Base-by-base conservation (phyloP, 768 basidiomycete species). In the Auriculariales sp. region DNA sequence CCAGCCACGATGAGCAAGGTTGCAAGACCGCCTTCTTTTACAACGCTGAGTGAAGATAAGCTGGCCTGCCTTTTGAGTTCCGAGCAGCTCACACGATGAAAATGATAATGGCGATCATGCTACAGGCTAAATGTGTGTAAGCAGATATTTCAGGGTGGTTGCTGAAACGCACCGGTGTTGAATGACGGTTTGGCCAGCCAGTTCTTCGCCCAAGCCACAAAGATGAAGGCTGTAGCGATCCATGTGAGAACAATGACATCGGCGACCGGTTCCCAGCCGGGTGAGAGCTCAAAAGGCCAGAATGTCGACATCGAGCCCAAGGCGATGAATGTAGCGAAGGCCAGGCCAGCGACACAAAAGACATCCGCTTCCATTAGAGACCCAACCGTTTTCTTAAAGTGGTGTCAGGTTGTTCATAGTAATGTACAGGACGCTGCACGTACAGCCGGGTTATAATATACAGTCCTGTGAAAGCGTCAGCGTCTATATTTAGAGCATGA, bases 311-410 rank as follows among this genome's bases (percentile, higher is more conserved):
- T 84, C 29, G 85, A 83, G 6, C 77, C 66, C 11, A 91, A 66
- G 50, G 80, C 88, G 28, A 92, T 74, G 51, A 83, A 65, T 0
- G 83, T 72, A 3, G 91, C 74, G 54, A 84, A 85, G 0, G 82
- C 45, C 35, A 88, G 68, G 1, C 81, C 79, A 56, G 78, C 66
- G 29, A 84, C 56, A 59, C 87, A 95, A 62, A 75, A 92, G 4
- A 84, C 66, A 57, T 90, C 81, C 9, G 93, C 89, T 60, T 97
- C 89, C 34, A 94, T 63, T 92, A 98, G 98, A 0, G 75, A 84
- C 3, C 94, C 95, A 3, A 85, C 68, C 0, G 90, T 92, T 59
- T 94, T 92, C 25, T 56, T 11, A 17, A 17, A 52, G 9, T 17
- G 19, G 17, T 32, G 27, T 39, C 3, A 50, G 36, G 9, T 30